A percentile compares a stretch with the other conserved stretches of the same genome.
Conservation (phyloP, 225 moss, liverwort and hornwort genomes). For the Marchantia paleacea region DNA sequence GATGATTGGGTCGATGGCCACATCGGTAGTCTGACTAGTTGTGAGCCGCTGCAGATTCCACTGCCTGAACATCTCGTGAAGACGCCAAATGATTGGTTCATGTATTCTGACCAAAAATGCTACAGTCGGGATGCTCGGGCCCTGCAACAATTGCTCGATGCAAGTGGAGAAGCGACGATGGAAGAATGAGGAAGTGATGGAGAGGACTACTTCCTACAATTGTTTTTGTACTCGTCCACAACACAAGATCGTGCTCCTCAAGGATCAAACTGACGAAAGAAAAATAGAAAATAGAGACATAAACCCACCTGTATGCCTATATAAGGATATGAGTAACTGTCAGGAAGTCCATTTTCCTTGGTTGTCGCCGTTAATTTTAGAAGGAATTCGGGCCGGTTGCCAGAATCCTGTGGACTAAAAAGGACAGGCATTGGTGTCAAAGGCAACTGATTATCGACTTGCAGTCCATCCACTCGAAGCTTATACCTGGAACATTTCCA, state of each 20-base stretch:
- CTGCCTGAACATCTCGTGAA: slow-evolving; percentile 88
- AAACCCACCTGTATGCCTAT: slow-evolving; percentile 78
- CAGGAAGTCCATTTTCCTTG: slow-evolving; percentile 73
- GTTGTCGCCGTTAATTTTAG: slow-evolving; percentile 83
- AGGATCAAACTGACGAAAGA: no score
- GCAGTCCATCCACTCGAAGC: slow-evolving; percentile 77
- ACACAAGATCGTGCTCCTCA: no score
- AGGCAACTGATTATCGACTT: slow-evolving; percentile 89
- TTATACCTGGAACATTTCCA: slow-evolving; percentile 54
- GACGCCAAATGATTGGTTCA: slow-evolving; percentile 94
- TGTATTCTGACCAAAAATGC: slow-evolving; percentile 85
- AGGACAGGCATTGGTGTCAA: slow-evolving; percentile 92
- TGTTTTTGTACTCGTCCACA: no score
- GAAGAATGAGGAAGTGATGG: no score
- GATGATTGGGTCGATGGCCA: slow-evolving; percentile 92
- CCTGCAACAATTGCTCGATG: slow-evolving; percentile 42
- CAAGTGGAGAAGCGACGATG: no score
- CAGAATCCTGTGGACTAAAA: slow-evolving; percentile 79
- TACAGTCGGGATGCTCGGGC: slow-evolving; percentile 67
- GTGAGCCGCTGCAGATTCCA: slow-evolving; percentile 73
- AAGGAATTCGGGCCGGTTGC: slow-evolving; percentile 65
- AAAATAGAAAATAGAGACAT: no score
- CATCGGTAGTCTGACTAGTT: slow-evolving; percentile 90
- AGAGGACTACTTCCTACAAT: no score
- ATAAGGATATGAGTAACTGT: slow-evolving; percentile 78